Evolutionary conservation across 805 yeast genomes (phyloP), one percentile per base, ranked within the genome.

Genomic region (Lipomyces spencermartinsiae): DNA sequence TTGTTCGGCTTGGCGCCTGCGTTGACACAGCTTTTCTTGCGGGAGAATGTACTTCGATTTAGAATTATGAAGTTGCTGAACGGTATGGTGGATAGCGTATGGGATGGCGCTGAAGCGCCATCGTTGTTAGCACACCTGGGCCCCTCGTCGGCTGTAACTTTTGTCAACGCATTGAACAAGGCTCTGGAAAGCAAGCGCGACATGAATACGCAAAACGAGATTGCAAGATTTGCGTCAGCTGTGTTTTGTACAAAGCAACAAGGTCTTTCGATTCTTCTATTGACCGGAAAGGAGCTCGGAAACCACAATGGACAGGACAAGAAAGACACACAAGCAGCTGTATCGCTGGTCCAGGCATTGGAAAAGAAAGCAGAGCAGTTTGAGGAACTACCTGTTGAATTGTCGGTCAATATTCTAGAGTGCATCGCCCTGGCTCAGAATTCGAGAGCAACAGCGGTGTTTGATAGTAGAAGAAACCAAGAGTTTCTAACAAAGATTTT

Each of bases 51-150:
- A 0, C 79, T 88, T 66, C 85, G 92, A 67, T 77, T 78, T 39
- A 80, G 80, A 10, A 80, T 91, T 1, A 78, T 91, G 43, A 83
- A 83, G 54, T 75, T 92, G 49, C 77, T 92, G 19, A 84, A 89
- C 4, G 80, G 60, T 0, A 25, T 69, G 43, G 64, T 68, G 25
- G 60, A 70, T 12, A 75, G 76, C 19, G 53, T 51, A 51, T 71
- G 74, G 70, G 87, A 91, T 89, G 81, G 81, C 6, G 79, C 80
- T 4, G 87, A 85, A 34, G 85, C 88, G 43, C 97, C 97, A 2
- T 92, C 97, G 0, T 79, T 94, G 59, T 81, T 94, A 53, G 90
- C 98, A 0, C 92, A 92, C 76, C 79, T 94, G 63, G 95, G 97
- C 3, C 81, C 84, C n/a, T 81, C 83, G 22, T 83, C 86, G 71